phyloP scores from a whole-genome alignment of 2,329 filamentous ascomycete genomes.

The Fusarium sp. region DNA sequence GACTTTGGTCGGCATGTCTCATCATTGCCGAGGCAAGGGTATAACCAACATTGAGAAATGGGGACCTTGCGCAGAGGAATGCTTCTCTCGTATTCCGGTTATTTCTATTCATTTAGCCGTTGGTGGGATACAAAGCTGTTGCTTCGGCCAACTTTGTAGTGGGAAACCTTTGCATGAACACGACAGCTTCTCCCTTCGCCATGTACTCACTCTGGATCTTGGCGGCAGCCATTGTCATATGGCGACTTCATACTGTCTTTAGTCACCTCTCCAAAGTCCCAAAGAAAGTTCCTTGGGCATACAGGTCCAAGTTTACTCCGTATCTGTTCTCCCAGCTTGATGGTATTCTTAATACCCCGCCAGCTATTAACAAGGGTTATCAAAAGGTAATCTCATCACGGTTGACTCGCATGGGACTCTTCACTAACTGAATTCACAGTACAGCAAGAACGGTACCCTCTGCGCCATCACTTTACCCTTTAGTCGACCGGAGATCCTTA shows the following conservation, averaged over 20 bases:
- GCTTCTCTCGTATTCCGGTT: not conserved
- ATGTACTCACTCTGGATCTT: not conserved
- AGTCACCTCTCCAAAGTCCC: not conserved
- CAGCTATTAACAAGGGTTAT: not conserved
- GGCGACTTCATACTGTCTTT: not conserved
- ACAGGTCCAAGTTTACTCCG: not conserved
- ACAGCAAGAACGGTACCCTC: not conserved
- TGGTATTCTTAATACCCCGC: not conserved
- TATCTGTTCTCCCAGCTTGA: not conserved
- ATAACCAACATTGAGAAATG: not conserved
- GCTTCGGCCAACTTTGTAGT: not conserved
- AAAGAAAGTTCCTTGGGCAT: not conserved
- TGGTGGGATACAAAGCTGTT: not conserved
- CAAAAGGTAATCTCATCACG: not conserved
- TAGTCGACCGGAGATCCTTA: not conserved
- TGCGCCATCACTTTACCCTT: not conserved
- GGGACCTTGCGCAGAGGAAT: conserved; percentile 42
- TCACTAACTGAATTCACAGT: not conserved
- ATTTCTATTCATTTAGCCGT: not conserved
- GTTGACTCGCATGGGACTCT: not conserved
- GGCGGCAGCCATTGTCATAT: not conserved
- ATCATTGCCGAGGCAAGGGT: not conserved
- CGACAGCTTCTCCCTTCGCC: not conserved
- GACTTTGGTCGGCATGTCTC: not conserved
- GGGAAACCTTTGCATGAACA: not conserved